phyloP scores from a whole-genome alignment of 192 early-diverging fungal species.

The Entomortierella lignicola region DNA sequence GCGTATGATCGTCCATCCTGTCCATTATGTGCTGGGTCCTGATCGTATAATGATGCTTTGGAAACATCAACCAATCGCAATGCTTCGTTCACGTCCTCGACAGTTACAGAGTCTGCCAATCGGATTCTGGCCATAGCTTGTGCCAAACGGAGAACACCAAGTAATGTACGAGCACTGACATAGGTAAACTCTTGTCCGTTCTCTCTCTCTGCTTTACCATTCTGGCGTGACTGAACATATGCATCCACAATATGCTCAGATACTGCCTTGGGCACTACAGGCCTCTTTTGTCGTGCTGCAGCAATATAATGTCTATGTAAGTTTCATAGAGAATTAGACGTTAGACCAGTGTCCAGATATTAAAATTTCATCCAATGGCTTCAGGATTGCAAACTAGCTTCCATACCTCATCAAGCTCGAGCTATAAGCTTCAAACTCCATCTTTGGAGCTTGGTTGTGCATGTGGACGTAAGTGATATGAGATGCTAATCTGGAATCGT shows the following conservation, averaged over 20 bases:
- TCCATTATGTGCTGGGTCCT: constrained; percentile 53
- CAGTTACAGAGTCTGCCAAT: constrained; percentile 70
- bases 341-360: neutral
- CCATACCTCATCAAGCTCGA: constrained; percentile 77
- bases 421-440: constrained; percentile 74
- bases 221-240: constrained; percentile 81
- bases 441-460: constrained; percentile 79
- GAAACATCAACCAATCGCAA: constrained; percentile 91
- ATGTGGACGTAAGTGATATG: constrained; percentile 96
- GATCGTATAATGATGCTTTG: constrained; percentile 84
- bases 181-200: constrained; percentile 77
- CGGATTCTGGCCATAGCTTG: constrained; percentile 87
- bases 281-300: constrained; percentile 76
- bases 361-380: neutral
- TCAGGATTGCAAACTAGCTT: neutral
- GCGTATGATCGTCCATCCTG: constrained; percentile 57
- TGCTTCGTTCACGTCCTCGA: constrained; percentile 88
- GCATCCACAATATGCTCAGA: constrained; percentile 90
- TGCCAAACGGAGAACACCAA: constrained; percentile 87
- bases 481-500: constrained; percentile 83
- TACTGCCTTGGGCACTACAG: constrained; percentile 78
- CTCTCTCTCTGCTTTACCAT: constrained; percentile 65
- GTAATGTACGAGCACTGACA: constrained; percentile 85
- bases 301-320: constrained; percentile 87
- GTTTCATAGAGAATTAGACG: neutral